Base-by-base conservation (phyloP, 306 rosid species). In the Vigna radiata region DNA sequence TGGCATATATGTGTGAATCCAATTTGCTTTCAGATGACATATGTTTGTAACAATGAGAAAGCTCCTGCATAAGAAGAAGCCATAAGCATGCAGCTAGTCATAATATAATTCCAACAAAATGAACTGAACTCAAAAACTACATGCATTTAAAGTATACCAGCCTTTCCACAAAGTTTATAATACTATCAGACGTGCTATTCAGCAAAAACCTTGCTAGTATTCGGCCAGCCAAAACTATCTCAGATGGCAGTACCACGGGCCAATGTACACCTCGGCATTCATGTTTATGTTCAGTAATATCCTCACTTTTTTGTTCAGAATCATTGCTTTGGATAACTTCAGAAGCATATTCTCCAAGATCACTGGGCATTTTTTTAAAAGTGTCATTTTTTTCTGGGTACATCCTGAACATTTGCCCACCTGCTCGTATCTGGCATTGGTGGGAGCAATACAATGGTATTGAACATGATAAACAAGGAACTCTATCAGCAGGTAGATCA, bases 191-290 rank as follows among this genome's bases (percentile, higher is more conserved):
- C 56, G 79, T 70, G 66, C 81, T 79, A 58, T 82, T 86, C 23
- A 79, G 72, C 29, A 78, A 62, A 75, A 81, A 86, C 72, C 85
- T 88, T 0, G 85, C 86, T 8, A 93, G 76, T 48, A 88, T 68
- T 75, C 97, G 89, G 63, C 98, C 96, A 72, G 93, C 93, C 87
- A 93, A 91, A 85, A 88, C 98, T 80, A 93, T 82, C 78, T 93
- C 97, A 46, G 97, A 72, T 8, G 98, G 96, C 54, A 93, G 77
- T 58, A 91, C 88, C 41, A 85, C 83, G 68, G 97, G 85, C 98
- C 98, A 93, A 68, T 89, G 75, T 73, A 81, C 93, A 70, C 97
- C 96, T 58, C 82, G 83, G 65, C 97, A 91, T 84, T 91, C 98
- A 76, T 90, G 97, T 68, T 81, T 81, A 76, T 93, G 98, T 81